Percentiles rank a stretch among this genome's conserved stretches.
Conservation (phyloP, 345 rosid genomes). For the Lumnitzera littorea region DNA sequence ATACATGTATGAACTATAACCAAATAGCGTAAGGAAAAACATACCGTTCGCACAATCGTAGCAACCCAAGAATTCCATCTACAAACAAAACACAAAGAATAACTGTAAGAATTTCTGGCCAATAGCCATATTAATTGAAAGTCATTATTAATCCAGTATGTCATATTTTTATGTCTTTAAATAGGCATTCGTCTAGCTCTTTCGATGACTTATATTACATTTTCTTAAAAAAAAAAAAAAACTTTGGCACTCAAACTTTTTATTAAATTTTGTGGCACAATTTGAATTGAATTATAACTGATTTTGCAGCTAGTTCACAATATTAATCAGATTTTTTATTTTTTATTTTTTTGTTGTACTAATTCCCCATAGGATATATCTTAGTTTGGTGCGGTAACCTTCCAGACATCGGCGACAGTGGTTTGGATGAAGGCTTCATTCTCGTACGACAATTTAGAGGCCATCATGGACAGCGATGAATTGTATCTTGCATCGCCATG, state of each 20-base stretch:
- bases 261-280: no score
- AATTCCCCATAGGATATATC: no score
- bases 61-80: constrained; percentile 58
- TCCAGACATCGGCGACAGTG: constrained; percentile 43
- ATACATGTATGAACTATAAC: no score
- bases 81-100: constrained; percentile 2
- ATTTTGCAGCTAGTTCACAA: background rate
- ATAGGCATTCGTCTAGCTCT: no score
- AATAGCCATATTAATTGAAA: background rate
- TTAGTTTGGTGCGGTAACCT: constrained; percentile 17
- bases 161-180: no score
- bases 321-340: background rate
- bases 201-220: no score
- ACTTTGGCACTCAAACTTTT: no score
- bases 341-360: no score
- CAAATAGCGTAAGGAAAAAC: background rate
- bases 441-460: constrained; percentile 61
- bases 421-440: constrained; percentile 37
- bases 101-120: background rate
- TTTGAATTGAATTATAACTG: no score
- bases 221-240: no score
- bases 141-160: no score
- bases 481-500: constrained; percentile 33
- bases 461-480: constrained; percentile 54
- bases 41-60: constrained; percentile 67